Conservation (phyloP, 768 basidiomycete genomes). For the Mycena capillaripes region DNA sequence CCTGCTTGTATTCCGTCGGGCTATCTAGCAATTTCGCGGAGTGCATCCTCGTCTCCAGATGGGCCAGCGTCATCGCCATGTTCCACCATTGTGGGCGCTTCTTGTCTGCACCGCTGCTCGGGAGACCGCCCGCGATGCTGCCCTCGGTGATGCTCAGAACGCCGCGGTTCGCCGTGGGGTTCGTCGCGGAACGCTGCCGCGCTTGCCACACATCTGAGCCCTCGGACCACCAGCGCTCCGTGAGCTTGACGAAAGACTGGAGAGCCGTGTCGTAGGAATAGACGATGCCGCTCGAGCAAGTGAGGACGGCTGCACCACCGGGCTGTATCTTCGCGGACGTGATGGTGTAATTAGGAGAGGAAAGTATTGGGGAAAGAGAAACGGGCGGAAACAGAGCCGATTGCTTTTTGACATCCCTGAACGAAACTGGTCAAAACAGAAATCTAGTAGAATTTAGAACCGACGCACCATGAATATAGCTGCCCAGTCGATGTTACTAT, state of each 20-base stretch:
- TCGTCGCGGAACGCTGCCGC: constrained; percentile 65
- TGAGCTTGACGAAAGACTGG: constrained; percentile 79
- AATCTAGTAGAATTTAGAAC: background rate
- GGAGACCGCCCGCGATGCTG: constrained; percentile 49
- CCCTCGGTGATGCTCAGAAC: constrained; percentile 68
- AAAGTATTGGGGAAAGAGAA: constrained; percentile 72
- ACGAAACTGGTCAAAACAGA: background rate
- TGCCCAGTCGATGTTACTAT: constrained; percentile 80
- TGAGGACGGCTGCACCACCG: constrained; percentile 85
- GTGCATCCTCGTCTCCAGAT: constrained; percentile 87
- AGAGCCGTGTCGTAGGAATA: constrained; percentile 85
- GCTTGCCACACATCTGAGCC: constrained; percentile 89
- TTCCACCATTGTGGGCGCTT: constrained; percentile 85
- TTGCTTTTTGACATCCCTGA: constrained; percentile 84
- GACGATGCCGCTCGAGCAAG: constrained; percentile 81
- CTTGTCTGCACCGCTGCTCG: constrained; percentile 52
- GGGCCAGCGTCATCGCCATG: constrained; percentile 86
- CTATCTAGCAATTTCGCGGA: constrained; percentile 84
- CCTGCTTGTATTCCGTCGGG: constrained; percentile 86
- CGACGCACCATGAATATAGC: constrained; percentile 80
- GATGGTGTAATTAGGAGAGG: constrained; percentile 72
- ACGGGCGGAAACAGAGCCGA: constrained; percentile 74
- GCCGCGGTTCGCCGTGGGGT: constrained; percentile 58
- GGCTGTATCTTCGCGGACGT: constrained; percentile 77
- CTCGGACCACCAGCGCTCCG: constrained; percentile 87